Percentiles rank a stretch among this genome's conserved stretches.
phyloP scores from a whole-genome alignment of 768 basidiomycete species.

The Kwoniella sp. region DNA sequence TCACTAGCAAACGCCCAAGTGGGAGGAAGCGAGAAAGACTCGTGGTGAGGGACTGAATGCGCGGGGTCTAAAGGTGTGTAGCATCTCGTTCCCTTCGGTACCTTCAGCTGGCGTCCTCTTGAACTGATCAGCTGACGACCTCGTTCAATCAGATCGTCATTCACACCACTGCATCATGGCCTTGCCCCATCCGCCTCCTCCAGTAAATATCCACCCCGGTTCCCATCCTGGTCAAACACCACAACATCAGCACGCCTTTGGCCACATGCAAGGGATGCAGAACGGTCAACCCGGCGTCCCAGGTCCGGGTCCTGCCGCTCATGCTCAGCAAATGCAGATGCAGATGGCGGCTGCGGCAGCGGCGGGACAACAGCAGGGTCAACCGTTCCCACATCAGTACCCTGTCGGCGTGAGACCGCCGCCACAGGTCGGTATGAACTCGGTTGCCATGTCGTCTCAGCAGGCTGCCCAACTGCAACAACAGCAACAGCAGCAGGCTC shows the following conservation, averaged over 20 bases:
- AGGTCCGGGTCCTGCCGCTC: constrained; percentile 8
- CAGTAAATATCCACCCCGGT: constrained; percentile 2
- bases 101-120: too few species aligned
- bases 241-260: constrained; percentile 7
- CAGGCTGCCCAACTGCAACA: constrained; percentile 24
- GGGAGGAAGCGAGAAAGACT: too few species aligned
- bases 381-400: constrained; percentile 23
- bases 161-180: constrained; percentile 16
- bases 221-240: constrained; percentile 13
- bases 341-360: constrained; percentile 18
- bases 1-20: too few species aligned
- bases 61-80: too few species aligned
- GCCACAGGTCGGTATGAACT: constrained; percentile 15
- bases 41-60: too few species aligned
- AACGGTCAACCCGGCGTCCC: constrained; percentile 16
- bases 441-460: constrained; percentile 19
- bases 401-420: constrained; percentile 7
- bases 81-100: too few species aligned
- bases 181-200: constrained; percentile 27
- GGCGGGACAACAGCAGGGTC: constrained; percentile 2
- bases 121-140: too few species aligned
- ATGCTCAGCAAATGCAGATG: constrained; percentile 25
- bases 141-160: too few species aligned
- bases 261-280: constrained; percentile 22
- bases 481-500: constrained; percentile 17